phyloP scores from a whole-genome alignment of 2,329 filamentous ascomycete species.

The Myotisia sp. region DNA sequence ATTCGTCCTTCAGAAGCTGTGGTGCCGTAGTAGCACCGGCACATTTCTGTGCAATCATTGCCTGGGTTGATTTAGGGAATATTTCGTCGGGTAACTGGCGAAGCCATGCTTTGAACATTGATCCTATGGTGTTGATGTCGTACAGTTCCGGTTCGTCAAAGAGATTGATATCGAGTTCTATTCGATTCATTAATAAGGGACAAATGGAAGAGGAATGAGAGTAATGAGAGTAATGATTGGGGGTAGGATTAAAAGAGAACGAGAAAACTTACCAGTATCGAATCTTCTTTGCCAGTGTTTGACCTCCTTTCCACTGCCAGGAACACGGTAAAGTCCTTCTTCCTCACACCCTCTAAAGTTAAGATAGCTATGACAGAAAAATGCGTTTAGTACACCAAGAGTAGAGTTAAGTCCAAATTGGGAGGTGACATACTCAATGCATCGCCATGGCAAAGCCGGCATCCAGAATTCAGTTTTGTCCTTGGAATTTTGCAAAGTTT shows the following conservation, averaged over 20 bases:
- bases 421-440: conserved; percentile 56
- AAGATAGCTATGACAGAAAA: conserved; percentile 48
- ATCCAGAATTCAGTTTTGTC: conserved; percentile 99
- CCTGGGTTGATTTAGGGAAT: conserved; percentile 72
- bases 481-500: conserved; percentile 68
- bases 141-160: conserved; percentile 79
- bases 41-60: conserved; percentile 66
- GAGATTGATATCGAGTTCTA: conserved; percentile 77
- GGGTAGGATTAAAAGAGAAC: not conserved
- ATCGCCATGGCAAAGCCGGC: conserved; percentile 88
- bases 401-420: not conserved
- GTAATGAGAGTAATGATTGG: not conserved
- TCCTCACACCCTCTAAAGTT: conserved; percentile 92
- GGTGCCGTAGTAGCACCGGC: conserved; percentile 66
- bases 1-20: conserved; percentile 73
- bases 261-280: conserved; percentile 52
- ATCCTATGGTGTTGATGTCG: conserved; percentile 92
- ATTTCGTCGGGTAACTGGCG: conserved; percentile 89
- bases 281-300: conserved; percentile 89
- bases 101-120: conserved; percentile 92
- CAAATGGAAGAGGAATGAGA: not conserved
- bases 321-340: conserved; percentile 83
- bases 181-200: conserved; percentile 1
- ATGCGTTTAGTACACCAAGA: not conserved
- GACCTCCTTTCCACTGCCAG: conserved; percentile 77